Percentiles rank a stretch among this genome's conserved stretches.
These are phyloP conservation scores for Quercus variabilis DNA, from an alignment of 306 rosid genomes.

Conservation along the genomic window DNA sequence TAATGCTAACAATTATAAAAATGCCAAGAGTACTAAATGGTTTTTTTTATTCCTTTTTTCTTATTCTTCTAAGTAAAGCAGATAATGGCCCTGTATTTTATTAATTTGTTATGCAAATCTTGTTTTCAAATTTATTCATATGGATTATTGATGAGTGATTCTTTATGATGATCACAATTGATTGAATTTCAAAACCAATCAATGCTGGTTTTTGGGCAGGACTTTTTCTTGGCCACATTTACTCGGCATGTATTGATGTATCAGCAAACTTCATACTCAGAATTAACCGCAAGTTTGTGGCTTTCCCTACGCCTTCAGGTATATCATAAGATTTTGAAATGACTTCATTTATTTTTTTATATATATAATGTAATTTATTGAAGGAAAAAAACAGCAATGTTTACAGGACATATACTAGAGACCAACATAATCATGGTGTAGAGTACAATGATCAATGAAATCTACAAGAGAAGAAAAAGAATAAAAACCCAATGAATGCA, in stretches of 20 bases:
- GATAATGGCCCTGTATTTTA: neutral
- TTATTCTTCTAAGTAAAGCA: neutral
- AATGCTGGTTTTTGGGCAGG: conserved; percentile 48
- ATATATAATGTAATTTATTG: too few species aligned
- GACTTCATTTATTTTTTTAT: neutral
- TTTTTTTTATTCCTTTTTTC: neutral
- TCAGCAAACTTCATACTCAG: conserved; percentile 94
- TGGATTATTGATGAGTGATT: neutral
- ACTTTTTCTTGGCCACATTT: conserved; percentile 67
- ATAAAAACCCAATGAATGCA: too few species aligned
- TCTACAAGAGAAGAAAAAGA: too few species aligned
- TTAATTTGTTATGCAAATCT: neutral
- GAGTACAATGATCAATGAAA: too few species aligned
- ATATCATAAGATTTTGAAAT: conserved; percentile 11
- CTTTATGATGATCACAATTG: neutral
- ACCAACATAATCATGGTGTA: too few species aligned
- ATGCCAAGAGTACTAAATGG: neutral
- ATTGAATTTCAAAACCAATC: conserved; percentile 11
- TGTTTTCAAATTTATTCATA: conserved; percentile 1
- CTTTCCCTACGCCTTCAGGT: conserved; percentile 98
- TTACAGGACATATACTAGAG: too few species aligned
- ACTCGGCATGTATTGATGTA: conserved; percentile 56
- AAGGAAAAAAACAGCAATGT: too few species aligned
- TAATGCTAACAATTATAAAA: neutral
- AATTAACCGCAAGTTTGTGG: conserved; percentile 90